These are phyloP conservation scores for Cicer chorassanicum DNA, from an alignment of 306 rosid genomes.

Conservation along the genomic window DNA sequence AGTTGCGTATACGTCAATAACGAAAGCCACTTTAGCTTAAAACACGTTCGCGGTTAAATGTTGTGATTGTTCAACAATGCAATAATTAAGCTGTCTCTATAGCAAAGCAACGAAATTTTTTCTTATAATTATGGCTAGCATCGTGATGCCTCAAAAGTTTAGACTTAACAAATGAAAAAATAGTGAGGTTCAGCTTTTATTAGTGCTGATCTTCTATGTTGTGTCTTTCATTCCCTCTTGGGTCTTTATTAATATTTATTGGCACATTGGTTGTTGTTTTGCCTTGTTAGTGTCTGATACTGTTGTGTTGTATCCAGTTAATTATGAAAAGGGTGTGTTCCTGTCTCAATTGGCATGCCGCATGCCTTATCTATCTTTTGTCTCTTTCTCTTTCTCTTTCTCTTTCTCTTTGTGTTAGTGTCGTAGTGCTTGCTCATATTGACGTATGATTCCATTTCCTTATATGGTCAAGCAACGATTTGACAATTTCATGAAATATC, in stretches of 20 bases:
- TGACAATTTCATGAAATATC: neutral
- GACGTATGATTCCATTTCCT: conserved; percentile 10
- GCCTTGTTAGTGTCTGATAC: neutral
- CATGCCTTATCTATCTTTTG: conserved; percentile 29
- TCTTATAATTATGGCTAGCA: conserved; percentile 8
- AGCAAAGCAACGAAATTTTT: conserved; percentile 34
- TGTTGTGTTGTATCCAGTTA: conserved; percentile 46
- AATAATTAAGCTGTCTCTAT: conserved; percentile 32
- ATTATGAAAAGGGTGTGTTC: conserved; percentile 41
- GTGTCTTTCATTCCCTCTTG: neutral
- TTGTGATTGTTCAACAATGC: conserved; percentile 35
- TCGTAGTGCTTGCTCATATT: conserved; percentile 31
- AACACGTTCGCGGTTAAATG: conserved; percentile 40
- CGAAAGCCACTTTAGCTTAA: conserved; percentile 35
- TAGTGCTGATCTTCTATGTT: conserved; percentile 31
- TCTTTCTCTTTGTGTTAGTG: neutral
- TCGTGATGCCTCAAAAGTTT: conserved; percentile 17
- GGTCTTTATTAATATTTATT: conserved; percentile 30
- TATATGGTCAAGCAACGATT: conserved; percentile 21
- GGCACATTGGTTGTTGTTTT: conserved; percentile 24
- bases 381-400: neutral
- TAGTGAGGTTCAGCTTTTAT: conserved; percentile 31
- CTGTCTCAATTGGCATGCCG: conserved; percentile 27
- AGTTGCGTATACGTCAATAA: conserved; percentile 44
- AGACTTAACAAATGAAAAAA: neutral